phyloP scores from a whole-genome alignment of 2,329 filamentous ascomycete species.

The Colletotrichum sp. region DNA sequence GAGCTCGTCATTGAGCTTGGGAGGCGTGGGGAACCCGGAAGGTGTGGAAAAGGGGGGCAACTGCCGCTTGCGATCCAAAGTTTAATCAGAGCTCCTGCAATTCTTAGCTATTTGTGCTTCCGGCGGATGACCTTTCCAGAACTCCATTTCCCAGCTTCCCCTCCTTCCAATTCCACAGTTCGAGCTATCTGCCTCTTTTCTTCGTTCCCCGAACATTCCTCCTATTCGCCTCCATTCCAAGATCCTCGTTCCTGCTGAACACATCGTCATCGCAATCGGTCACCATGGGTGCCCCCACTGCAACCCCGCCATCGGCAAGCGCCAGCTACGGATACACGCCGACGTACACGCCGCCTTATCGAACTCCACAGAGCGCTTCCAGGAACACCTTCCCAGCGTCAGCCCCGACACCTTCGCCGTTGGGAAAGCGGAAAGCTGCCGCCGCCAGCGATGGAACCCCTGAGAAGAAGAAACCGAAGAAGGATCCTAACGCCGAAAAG shows the following conservation, averaged over 20 bases:
- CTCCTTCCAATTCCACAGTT: neutral
- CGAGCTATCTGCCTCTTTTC: neutral
- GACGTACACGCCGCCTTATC: neutral
- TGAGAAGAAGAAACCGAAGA: neutral
- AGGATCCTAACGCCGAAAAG: slow-evolving; percentile 32
- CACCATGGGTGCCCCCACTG: neutral
- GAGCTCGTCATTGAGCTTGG: neutral
- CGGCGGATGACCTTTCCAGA: neutral
- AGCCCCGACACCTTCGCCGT: neutral
- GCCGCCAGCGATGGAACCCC: neutral
- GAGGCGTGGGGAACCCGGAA: neutral
- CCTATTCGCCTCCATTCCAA: neutral
- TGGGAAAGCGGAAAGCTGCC: neutral
- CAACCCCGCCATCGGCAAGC: neutral
- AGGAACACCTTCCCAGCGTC: neutral
- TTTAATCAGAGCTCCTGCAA: neutral
- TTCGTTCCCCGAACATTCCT: neutral
- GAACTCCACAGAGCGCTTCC: neutral
- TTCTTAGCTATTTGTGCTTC: neutral
- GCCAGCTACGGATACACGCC: neutral
- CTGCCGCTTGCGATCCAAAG: neutral
- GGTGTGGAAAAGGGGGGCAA: neutral
- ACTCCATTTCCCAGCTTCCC: neutral
- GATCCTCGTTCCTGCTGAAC: neutral
- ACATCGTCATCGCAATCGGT: neutral